Evolutionary conservation across 306 rosid genomes (phyloP), one percentile per base, ranked within the genome.

Genomic region (Trifolium subterraneum): DNA sequence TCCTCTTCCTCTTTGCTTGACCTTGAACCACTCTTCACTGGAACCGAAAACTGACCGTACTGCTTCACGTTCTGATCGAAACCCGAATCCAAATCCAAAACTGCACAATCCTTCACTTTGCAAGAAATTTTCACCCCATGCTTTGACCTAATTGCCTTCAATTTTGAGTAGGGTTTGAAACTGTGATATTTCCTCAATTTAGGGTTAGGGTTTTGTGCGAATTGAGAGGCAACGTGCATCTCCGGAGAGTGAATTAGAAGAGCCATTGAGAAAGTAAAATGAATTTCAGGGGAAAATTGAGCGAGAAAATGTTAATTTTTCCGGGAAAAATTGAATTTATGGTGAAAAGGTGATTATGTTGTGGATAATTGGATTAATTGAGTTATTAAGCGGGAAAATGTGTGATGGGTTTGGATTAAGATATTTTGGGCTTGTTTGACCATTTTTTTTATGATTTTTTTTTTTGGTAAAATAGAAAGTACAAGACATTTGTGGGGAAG

Each of bases 1-100:
- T 85, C 88, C 22, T 88, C 92, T 50, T 92, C 89, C 73, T 89
- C 97, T 75, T 86, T 86, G 77, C 89, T 84, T 78, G 78, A 88
- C 84, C 83, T 86, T 70, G 90, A 79, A 27, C 78, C 91, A 55
- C 14, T 87, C 83, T 87, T 87, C 76, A 86, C 84, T 3, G 88
- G 89, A 71, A 84, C 87, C 8, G 95, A 89, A 64, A 89, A 91
- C 31, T 83, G 92, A 33, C 89, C 92, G 66, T 82, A 84, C 77
- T 80, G 51, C 15, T 60, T 82, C 72, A 83, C 45, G 23, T 71
- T 69, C 60, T 42, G 74, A 36, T 74, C 73, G 67, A 36, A 80
- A 63, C 68, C 82, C 64, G 13, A 55, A 51, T 47, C 54, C 56
- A 76, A 60, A 29, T 71, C 84, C 76, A 84, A 71, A 78, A 81